A percentile compares a stretch with the other conserved stretches of the same genome.
phyloP scores from a whole-genome alignment of 495 filamentous ascomycete species.

The Aspergillus egyptiacus region DNA sequence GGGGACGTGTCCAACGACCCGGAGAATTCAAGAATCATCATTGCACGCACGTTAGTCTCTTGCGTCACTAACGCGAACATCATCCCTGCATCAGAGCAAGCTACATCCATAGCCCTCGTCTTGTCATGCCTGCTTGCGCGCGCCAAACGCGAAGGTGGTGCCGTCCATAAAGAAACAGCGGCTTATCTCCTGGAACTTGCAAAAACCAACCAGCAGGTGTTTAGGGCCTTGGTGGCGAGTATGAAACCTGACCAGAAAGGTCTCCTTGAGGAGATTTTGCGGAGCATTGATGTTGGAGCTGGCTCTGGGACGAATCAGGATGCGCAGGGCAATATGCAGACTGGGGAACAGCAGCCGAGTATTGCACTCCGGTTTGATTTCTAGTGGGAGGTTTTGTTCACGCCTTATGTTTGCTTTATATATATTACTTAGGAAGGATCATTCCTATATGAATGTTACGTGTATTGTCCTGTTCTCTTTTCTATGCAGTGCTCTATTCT shows the following conservation, averaged over 20 bases:
- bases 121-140: conserved; percentile 74
- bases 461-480: too few species aligned
- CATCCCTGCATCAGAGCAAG: conserved; percentile 40
- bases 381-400: conserved; percentile 22
- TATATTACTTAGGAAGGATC: neutral
- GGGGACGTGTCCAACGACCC: conserved; percentile 58
- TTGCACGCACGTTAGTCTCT: conserved; percentile 66
- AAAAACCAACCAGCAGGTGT: conserved; percentile 61
- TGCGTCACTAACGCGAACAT: conserved; percentile 52
- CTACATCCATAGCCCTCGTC: conserved; percentile 64
- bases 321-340: conserved; percentile 30
- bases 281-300: conserved; percentile 41
- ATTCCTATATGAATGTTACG: too few species aligned
- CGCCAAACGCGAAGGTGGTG: conserved; percentile 47
- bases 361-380: conserved; percentile 97
- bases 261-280: conserved; percentile 79
- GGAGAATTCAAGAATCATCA: conserved; percentile 60
- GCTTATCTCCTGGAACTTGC: conserved; percentile 74
- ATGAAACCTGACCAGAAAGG: conserved; percentile 66
- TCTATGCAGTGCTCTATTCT: too few species aligned
- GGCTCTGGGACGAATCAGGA: conserved; percentile 27
- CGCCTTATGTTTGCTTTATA: conserved; percentile 2
- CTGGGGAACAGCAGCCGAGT: conserved; percentile 55
- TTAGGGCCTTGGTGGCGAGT: conserved; percentile 65
- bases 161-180: conserved; percentile 63